Conservation (phyloP, 179 eudicot genomes). For the Beta macrorhiza region DNA sequence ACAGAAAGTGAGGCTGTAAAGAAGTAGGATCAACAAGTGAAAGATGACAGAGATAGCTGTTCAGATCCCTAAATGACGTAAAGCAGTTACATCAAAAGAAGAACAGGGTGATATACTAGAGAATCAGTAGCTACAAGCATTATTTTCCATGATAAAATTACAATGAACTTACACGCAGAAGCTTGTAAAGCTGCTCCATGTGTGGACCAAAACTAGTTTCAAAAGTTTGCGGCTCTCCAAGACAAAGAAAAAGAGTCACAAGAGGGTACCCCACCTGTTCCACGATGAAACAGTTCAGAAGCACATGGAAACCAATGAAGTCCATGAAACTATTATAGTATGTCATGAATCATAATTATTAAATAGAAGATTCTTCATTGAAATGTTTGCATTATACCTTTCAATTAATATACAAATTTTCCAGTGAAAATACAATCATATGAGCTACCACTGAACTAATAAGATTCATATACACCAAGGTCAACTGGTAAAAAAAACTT, state of each 20-base stretch:
- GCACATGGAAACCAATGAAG: neutral
- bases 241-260: constrained; percentile 95
- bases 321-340: neutral
- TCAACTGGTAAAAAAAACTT: neutral
- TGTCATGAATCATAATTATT: no score
- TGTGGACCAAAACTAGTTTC: constrained; percentile 81
- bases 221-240: constrained; percentile 92
- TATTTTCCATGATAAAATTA: neutral
- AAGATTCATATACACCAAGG: constrained; percentile 5
- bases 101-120: constrained; percentile 6
- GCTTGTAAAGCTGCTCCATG: constrained; percentile 98
- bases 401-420: neutral
- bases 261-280: constrained; percentile 88
- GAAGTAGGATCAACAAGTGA: constrained; percentile 19
- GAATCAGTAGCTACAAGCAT: neutral
- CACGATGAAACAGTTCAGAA: constrained; percentile 23
- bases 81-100: constrained; percentile 3
- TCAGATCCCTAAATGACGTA: constrained; percentile 8
- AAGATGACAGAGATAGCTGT: constrained; percentile 10
- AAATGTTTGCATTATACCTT: neutral
- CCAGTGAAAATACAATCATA: neutral
- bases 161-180: constrained; percentile 67
- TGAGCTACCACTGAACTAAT: neutral
- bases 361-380: neutral
- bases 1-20: constrained; percentile 25